Percentiles rank a stretch among this genome's conserved stretches.
phyloP scores from a whole-genome alignment of 805 yeast species.

The Myxozyma udenii region DNA sequence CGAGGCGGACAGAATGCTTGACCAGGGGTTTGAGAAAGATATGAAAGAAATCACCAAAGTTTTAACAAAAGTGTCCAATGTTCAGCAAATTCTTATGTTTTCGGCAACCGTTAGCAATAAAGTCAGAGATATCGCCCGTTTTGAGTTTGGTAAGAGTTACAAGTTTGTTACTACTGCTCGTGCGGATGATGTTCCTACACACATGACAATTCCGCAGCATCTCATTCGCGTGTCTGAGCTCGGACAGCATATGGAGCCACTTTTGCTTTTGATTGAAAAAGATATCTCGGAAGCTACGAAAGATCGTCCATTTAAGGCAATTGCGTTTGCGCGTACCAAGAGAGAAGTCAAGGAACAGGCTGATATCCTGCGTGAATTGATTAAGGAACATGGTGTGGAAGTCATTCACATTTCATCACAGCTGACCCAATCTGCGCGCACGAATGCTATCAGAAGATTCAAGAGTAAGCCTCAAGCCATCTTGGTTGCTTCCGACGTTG shows the following conservation, averaged over 20 bases:
- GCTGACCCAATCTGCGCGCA: constrained; percentile 66
- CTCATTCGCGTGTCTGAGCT: constrained; percentile 31
- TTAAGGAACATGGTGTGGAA: neutral
- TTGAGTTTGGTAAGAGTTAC: constrained; percentile 46
- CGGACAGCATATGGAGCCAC: constrained; percentile 38
- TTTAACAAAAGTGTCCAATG: constrained; percentile 42
- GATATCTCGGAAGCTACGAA: constrained; percentile 51
- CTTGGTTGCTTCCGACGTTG: constrained; percentile 84
- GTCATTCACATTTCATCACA: constrained; percentile 61
- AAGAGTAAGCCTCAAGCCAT: constrained; percentile 51
- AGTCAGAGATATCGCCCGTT: constrained; percentile 65
- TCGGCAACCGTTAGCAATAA: constrained; percentile 81
- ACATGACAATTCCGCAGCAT: constrained; percentile 61
- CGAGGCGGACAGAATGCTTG: constrained; percentile 87
- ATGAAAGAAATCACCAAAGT: constrained; percentile 55
- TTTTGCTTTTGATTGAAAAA: constrained; percentile 71
- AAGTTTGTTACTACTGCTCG: constrained; percentile 63
- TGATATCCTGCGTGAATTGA: constrained; percentile 40
- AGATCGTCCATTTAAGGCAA: constrained; percentile 59
- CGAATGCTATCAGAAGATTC: constrained; percentile 54
- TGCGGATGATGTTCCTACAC: constrained; percentile 62
- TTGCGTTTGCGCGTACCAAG: constrained; percentile 79
- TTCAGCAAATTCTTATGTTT: constrained; percentile 64
- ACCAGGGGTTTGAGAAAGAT: constrained; percentile 71
- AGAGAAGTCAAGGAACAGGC: constrained; percentile 60